Percentiles rank a stretch among this genome's conserved stretches.
phyloP scores from a whole-genome alignment of 345 rosid genomes.

The Rhodamnia rubescens region DNA sequence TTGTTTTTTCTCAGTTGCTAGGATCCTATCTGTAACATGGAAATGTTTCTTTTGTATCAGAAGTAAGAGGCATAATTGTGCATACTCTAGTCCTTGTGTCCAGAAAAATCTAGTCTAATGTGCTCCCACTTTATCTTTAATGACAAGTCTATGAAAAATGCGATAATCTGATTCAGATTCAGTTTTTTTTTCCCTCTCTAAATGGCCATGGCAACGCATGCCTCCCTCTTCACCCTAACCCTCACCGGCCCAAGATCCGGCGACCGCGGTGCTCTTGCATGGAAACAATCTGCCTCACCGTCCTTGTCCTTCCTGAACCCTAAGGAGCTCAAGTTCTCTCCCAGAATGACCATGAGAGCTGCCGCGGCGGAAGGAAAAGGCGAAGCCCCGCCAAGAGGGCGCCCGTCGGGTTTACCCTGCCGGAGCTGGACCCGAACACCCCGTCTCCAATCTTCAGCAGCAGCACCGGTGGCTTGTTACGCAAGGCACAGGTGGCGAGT shows the following conservation, averaged over 20 bases:
- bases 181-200: too few relatives aligned
- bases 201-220: conserved; percentile 52
- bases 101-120: neutral
- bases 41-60: neutral
- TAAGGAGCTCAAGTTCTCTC: conserved; percentile 25
- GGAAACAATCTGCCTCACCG: conserved; percentile 23
- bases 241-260: conserved; percentile 33
- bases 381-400: conserved; percentile 34
- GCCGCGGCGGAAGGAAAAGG: conserved; percentile 29
- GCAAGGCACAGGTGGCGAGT: conserved; percentile 54
- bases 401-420: conserved; percentile 82
- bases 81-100: neutral
- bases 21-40: neutral
- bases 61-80: neutral
- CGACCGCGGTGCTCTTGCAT: conserved; percentile 17
- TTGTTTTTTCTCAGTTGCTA: neutral
- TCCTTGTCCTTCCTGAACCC: conserved; percentile 16
- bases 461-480: conserved; percentile 71
- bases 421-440: conserved; percentile 68
- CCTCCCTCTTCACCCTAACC: conserved; percentile 48
- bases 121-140: neutral
- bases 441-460: conserved; percentile 93
- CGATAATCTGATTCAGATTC: too few relatives aligned
- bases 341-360: conserved; percentile 24
- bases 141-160: neutral